Percentiles rank a stretch among this genome's conserved stretches.
Evolutionary conservation across 2,329 filamentous ascomycete species (phyloP).

Genomic region (Monosporascus sp.): DNA sequence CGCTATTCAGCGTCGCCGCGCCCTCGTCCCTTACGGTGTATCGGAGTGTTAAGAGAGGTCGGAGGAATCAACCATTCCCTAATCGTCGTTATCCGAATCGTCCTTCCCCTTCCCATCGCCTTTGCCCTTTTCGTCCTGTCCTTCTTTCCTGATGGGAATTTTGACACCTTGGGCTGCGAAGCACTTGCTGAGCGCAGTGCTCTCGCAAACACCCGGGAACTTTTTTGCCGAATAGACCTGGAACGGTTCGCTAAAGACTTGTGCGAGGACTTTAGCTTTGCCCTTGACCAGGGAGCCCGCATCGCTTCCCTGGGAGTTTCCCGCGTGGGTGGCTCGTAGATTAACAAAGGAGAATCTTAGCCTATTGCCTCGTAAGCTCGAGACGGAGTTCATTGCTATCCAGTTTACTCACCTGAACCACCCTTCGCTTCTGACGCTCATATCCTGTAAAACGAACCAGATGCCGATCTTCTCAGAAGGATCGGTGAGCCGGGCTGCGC

Average conservation of each 20-base stretch:
- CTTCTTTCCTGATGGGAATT: slow-evolving; percentile 91
- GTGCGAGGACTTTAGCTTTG: slow-evolving; percentile 75
- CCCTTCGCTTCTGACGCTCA: slow-evolving; percentile 91
- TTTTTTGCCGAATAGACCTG: slow-evolving; percentile 97
- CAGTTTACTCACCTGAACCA: slow-evolving; percentile 66
- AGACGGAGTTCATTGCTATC: neutral
- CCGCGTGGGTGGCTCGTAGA: slow-evolving; percentile 52
- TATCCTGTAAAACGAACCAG: slow-evolving; percentile 94
- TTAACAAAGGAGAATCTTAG: slow-evolving; percentile 75
- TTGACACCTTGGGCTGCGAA: slow-evolving; percentile 95
- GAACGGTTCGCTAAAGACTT: slow-evolving; percentile 82
- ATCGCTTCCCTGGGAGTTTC: slow-evolving; percentile 30
- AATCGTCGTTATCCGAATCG: slow-evolving; percentile 45
- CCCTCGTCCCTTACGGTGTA: too few species aligned
- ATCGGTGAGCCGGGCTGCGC: slow-evolving; percentile 79
- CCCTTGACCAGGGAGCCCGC: slow-evolving; percentile 60
- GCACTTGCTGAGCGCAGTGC: slow-evolving; percentile 81
- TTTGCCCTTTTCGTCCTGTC: slow-evolving; percentile 37
- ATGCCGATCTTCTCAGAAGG: slow-evolving; percentile 76
- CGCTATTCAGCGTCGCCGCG: too few species aligned
- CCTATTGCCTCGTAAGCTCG: slow-evolving; percentile 28
- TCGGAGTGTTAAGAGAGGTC: neutral
- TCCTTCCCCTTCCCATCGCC: slow-evolving; percentile 31
- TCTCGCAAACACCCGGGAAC: slow-evolving; percentile 95
- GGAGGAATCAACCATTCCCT: slow-evolving; percentile 20